Evolutionary conservation across 768 basidiomycete species (phyloP).

Genomic region (Cystofilobasidium bisporidii): DNA sequence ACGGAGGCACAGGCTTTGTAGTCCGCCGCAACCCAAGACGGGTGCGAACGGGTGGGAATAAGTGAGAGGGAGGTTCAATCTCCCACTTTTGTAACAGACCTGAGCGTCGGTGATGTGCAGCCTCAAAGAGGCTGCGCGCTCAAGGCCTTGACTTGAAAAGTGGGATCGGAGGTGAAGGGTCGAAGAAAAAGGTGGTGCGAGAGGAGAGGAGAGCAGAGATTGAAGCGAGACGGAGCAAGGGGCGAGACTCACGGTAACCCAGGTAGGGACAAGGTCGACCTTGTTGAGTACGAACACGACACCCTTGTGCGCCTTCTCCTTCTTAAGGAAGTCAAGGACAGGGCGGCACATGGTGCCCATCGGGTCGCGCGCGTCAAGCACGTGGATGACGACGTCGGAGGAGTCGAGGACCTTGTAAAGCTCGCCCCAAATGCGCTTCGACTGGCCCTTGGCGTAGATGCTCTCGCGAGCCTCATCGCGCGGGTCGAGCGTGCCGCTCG

Average conservation of each 20-base stretch:
- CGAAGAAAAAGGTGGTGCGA: conserved; percentile 8
- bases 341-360: conserved; percentile 90
- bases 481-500: conserved; percentile 16
- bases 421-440: conserved; percentile 90
- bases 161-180: neutral
- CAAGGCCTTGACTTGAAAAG: conserved; percentile 44
- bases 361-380: conserved; percentile 91
- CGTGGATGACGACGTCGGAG: conserved; percentile 88
- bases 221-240: neutral
- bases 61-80: conserved; percentile 41
- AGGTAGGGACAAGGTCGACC: conserved; percentile 94
- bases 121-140: conserved; percentile 28
- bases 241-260: conserved; percentile 76
- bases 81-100: conserved; percentile 50
- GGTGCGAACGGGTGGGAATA: conserved; percentile 30
- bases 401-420: conserved; percentile 99
- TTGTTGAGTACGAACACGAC: conserved; percentile 95
- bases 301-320: conserved; percentile 97
- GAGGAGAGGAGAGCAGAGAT: conserved; percentile 15
- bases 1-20: conserved; percentile 37
- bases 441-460: conserved; percentile 90
- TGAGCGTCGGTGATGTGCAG: conserved; percentile 7
- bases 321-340: conserved; percentile 81
- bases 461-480: conserved; percentile 55
- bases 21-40: conserved; percentile 30